A percentile compares a stretch with the other conserved stretches of the same genome.
Evolutionary conservation across 495 filamentous ascomycete species (phyloP).

Genomic region (Sordaria brevicollis): DNA sequence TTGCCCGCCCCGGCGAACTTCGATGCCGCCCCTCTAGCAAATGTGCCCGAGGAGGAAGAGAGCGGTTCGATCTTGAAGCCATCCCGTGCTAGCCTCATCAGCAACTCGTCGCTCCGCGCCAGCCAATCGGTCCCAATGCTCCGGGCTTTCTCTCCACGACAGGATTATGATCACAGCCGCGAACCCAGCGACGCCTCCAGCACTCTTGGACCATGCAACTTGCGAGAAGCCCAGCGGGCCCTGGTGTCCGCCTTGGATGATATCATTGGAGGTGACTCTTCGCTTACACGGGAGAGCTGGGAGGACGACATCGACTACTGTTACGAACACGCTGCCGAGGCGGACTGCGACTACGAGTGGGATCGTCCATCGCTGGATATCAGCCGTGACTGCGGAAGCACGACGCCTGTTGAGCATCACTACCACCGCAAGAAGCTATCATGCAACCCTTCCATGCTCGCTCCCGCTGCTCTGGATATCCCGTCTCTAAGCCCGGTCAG

Average conservation of each 20-base stretch:
- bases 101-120: slow-evolving; percentile 34
- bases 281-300: slow-evolving; percentile 49
- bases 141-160: slow-evolving; percentile 23
- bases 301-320: slow-evolving; percentile 93
- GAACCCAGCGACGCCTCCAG: slow-evolving; percentile 35
- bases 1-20: slow-evolving; percentile 35
- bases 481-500: slow-evolving; percentile 38
- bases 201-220: slow-evolving; percentile 30
- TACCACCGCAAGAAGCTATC: slow-evolving; percentile 11
- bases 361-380: slow-evolving; percentile 42
- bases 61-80: slow-evolving; percentile 14
- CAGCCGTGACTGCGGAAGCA: slow-evolving; percentile 20
- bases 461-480: slow-evolving; percentile 30
- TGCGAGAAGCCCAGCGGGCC: slow-evolving; percentile 24
- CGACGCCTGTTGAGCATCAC: slow-evolving; percentile 15
- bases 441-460: slow-evolving; percentile 25
- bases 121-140: slow-evolving; percentile 39
- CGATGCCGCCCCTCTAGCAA: slow-evolving; percentile 39
- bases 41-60: slow-evolving; percentile 72
- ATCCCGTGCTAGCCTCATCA: slow-evolving; percentile 29
- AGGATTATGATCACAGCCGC: slow-evolving; percentile 17
- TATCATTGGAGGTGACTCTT: slow-evolving; percentile 29
- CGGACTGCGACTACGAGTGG: slow-evolving; percentile 87
- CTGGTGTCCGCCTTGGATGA: slow-evolving; percentile 20
- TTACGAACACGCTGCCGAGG: slow-evolving; percentile 85